These are phyloP conservation scores for Logfia minima DNA, from an alignment of 129 eudicot species.

Conservation along the genomic window DNA sequence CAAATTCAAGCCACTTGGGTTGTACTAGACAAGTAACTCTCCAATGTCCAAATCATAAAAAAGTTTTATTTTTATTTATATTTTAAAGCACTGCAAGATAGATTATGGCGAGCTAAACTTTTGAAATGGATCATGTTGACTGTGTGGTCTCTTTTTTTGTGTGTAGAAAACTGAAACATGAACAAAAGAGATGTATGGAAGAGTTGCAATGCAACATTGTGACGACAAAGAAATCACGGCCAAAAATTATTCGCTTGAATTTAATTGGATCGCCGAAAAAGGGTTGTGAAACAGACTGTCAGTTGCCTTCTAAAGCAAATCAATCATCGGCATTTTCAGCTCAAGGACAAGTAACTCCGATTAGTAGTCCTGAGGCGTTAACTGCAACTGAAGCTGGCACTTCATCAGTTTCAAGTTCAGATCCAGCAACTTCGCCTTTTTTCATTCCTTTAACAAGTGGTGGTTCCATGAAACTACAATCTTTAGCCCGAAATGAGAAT, in stretches of 20 bases:
- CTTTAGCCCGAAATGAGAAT: slow-evolving; percentile 39
- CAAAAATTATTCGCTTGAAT: slow-evolving; percentile 85
- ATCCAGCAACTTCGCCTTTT: slow-evolving; percentile 88
- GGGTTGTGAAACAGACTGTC: slow-evolving; percentile 38
- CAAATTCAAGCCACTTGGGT: slow-evolving; percentile 86
- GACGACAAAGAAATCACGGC: slow-evolving; percentile 63
- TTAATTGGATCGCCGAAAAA: slow-evolving; percentile 65
- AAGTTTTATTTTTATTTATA: too few species aligned
- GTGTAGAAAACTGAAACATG: slow-evolving; percentile 82
- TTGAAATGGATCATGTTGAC: neutral
- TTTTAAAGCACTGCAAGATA: neutral
- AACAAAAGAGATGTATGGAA: slow-evolving; percentile 84
- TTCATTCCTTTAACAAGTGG: slow-evolving; percentile 38
- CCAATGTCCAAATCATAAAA: neutral
- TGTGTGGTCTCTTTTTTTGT: neutral
- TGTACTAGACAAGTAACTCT: slow-evolving; percentile 80
- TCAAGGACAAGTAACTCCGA: slow-evolving; percentile 63
- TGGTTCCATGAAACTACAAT: slow-evolving; percentile 33
- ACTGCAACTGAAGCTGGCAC: slow-evolving; percentile 77
- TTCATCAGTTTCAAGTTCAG: slow-evolving; percentile 96
- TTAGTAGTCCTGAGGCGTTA: slow-evolving; percentile 85
- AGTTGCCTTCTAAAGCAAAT: slow-evolving; percentile 31
- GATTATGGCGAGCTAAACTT: slow-evolving; percentile 4
- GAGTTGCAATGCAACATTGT: slow-evolving; percentile 97
- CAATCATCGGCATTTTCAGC: slow-evolving; percentile 40